Evolutionary conservation across 2,329 filamentous ascomycete genomes (phyloP), one percentile per base, ranked within the genome.

Genomic region (Cercospora nicotianae): DNA sequence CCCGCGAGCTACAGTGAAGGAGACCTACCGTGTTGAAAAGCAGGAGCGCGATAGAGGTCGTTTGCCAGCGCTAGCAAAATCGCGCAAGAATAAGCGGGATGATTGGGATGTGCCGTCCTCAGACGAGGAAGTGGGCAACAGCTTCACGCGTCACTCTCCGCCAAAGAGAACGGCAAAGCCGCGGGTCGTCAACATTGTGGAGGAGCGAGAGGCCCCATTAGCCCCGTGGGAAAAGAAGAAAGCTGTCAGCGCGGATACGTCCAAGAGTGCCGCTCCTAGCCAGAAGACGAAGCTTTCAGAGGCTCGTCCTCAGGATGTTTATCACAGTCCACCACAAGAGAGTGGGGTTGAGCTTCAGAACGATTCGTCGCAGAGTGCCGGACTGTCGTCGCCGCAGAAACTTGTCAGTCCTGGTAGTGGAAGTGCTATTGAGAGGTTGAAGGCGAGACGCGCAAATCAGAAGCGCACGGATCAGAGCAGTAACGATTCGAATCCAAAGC

Each of bases 71-170:
- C 45, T 67, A 23, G 33, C 57, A 36, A 72, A 67, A 48, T 59
- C 57, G 39, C 67, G 61, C 5, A 36, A 67, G 26, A 71, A 69
- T 55, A 68, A 69, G 61, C 68, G 69, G 16, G 77, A 78, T 42
- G 72, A 80, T 18, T 84, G 82, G 71, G 82, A 84, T 68, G 77
- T 83, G 20, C 81, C 82, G 3, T 71, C 70, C 30, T 71, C 77
- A 2, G 76, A 77, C 26, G 78, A 79, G 6, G 78, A 79, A n/a
- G 59, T 61, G 4, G 65, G 71, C 5, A 66, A 68, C 5, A 69
- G 60, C 28, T 65, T 73, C 42, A 70, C 57, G 63, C 72, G 67
- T 4, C 57, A 58, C 8, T 66, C 72, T 5, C 70, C 72, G 10
- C 68, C 67, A 13, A 68, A 65, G 23, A 30, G 69, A 6, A 63